A percentile compares a stretch with the other conserved stretches of the same genome.
These are phyloP conservation scores for Ananas comosus DNA, from an alignment of 176 grass and related monocot genomes.

Conservation along the genomic window DNA sequence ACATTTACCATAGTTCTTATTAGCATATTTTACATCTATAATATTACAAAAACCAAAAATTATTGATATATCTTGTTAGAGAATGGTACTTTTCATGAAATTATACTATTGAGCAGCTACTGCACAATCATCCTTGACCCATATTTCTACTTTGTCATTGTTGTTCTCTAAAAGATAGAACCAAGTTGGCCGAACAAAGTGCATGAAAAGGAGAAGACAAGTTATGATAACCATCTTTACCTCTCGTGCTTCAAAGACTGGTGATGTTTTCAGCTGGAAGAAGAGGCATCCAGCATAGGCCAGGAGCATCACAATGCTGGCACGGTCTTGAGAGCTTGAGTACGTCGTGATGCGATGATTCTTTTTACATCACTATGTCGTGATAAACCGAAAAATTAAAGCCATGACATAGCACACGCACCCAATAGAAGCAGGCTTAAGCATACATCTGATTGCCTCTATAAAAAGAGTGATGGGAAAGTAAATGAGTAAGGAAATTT, in stretches of 20 bases:
- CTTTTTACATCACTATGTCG: constrained; percentile 39
- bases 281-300: constrained; percentile 71
- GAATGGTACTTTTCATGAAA: no score
- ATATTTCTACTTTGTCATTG: no score
- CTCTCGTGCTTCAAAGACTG: constrained; percentile 35
- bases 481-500: no score
- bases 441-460: constrained; percentile 53
- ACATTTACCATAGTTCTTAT: no score
- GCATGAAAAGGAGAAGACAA: neutral
- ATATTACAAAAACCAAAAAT: no score
- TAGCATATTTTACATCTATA: no score
- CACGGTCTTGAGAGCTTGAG: constrained; percentile 57
- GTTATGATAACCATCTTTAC: constrained; percentile 14
- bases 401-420: constrained; percentile 1
- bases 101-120: no score
- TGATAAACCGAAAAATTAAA: neutral
- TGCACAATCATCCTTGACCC: no score
- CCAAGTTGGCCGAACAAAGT: no score
- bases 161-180: no score
- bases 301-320: constrained; percentile 70
- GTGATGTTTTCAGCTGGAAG: constrained; percentile 60
- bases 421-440: constrained; percentile 72
- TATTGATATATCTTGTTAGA: no score
- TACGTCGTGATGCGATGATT: constrained; percentile 33
- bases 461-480: neutral